phyloP scores from a whole-genome alignment of 257 asterid genomes.

The Leonotis leonurus region DNA sequence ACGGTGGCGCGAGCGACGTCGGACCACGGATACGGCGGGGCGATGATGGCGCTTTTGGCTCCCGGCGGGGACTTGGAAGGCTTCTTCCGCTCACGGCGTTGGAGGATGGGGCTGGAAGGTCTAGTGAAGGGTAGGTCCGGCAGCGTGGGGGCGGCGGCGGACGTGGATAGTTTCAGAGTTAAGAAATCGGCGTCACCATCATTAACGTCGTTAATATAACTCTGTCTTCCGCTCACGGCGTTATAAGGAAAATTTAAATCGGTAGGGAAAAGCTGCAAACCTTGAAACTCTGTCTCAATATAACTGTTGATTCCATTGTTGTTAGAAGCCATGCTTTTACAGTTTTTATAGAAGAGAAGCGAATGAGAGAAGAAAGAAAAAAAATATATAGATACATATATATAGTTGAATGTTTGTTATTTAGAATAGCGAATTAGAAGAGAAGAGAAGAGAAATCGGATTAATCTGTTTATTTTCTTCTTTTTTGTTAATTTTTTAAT shows the following conservation, averaged over 20 bases:
- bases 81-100: neutral
- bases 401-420: conserved; percentile 8
- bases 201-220: neutral
- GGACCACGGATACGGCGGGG: conserved; percentile 1
- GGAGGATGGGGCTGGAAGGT: neutral
- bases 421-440: no score
- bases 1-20: conserved; percentile 32
- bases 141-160: neutral
- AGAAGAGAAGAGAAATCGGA: no score
- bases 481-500: no score
- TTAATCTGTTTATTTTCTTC: no score
- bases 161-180: no score
- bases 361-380: neutral
- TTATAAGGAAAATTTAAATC: no score
- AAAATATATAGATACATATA: no score
- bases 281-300: neutral
- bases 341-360: neutral
- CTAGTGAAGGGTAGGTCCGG: neutral
- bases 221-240: no score
- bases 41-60: neutral
- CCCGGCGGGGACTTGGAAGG: neutral
- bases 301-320: neutral
- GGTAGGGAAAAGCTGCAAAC: neutral
- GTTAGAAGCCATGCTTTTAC: neutral
- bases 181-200: no score